These are phyloP conservation scores for Haberlea rhodopensis DNA, from an alignment of 257 asterid genomes.

Conservation along the genomic window DNA sequence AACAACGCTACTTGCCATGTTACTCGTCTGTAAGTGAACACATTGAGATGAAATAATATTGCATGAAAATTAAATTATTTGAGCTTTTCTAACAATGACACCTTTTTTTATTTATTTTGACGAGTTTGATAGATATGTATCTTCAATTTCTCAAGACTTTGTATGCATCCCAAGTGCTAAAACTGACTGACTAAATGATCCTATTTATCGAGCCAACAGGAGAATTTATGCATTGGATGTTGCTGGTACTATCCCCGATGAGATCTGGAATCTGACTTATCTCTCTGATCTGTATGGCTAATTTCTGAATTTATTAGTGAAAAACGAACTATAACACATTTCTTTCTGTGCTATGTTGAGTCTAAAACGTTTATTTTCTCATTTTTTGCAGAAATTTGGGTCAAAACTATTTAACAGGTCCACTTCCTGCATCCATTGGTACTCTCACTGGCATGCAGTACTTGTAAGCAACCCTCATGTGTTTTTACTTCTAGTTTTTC, in stretches of 20 bases:
- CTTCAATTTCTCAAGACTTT: neutral
- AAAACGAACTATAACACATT: neutral
- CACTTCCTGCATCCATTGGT: slow-evolving; percentile 51
- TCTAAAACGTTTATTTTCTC: neutral
- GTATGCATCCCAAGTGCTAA: neutral
- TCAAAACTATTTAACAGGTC: slow-evolving; percentile 63
- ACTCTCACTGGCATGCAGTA: slow-evolving; percentile 60
- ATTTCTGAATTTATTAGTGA: neutral
- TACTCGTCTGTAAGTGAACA: slow-evolving; percentile 38
- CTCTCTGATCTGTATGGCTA: slow-evolving; percentile 43
- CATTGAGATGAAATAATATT: neutral
- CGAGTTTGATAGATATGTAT: neutral
- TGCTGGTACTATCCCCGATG: slow-evolving; percentile 41
- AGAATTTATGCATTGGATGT: slow-evolving; percentile 35
- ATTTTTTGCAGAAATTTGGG: slow-evolving; percentile 48
- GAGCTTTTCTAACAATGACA: neutral
- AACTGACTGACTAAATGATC: neutral
- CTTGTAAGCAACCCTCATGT: slow-evolving; percentile 39
- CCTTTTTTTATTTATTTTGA: neutral
- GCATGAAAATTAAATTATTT: neutral
- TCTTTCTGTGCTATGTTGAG: slow-evolving; percentile 1
- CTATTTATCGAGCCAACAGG: slow-evolving; percentile 26
- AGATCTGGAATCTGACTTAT: slow-evolving; percentile 50
- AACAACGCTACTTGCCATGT: slow-evolving; percentile 39
- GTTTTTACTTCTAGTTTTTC: neutral